A percentile compares a stretch with the other conserved stretches of the same genome.
phyloP scores from a whole-genome alignment of 2,329 filamentous ascomycete genomes.

The Colletotrichum lupini region DNA sequence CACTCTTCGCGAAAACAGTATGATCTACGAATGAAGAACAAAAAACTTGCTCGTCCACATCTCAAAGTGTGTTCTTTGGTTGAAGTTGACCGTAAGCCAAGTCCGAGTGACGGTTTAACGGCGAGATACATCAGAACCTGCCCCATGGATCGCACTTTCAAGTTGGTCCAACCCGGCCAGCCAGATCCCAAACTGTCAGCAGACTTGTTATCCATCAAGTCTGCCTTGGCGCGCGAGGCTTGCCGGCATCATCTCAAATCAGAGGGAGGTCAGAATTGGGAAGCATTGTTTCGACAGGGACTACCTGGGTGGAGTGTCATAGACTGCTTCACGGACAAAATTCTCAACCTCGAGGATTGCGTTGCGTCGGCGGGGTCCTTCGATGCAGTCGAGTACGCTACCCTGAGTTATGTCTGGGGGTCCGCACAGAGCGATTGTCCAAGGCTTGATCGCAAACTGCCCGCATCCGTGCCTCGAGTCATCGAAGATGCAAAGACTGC shows the following conservation, averaged over 20 bases:
- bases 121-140: too few relatives aligned
- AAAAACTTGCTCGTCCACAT: not conserved
- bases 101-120: accelerated
- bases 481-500: slow-evolving; percentile 48
- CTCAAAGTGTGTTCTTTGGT: not conserved
- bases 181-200: not conserved
- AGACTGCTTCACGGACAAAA: not conserved
- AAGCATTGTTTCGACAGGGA: not conserved
- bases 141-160: not conserved
- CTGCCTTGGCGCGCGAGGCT: not conserved
- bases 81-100: not conserved
- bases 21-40: too few relatives aligned
- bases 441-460: slow-evolving; percentile 35
- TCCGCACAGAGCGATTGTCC: not conserved
- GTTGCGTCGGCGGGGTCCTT: not conserved
- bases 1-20: too few relatives aligned
- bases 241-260: not conserved
- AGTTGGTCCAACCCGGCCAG: accelerated
- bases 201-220: not conserved
- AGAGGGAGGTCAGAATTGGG: not conserved
- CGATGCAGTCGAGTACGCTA: slow-evolving; percentile 41
- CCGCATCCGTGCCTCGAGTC: slow-evolving; percentile 42
- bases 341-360: not conserved
- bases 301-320: not conserved
- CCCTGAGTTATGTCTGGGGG: slow-evolving; percentile 50